A percentile compares a stretch with the other conserved stretches of the same genome.
Conservation (phyloP, 495 filamentous ascomycete species). For the Daldinia loculata region DNA sequence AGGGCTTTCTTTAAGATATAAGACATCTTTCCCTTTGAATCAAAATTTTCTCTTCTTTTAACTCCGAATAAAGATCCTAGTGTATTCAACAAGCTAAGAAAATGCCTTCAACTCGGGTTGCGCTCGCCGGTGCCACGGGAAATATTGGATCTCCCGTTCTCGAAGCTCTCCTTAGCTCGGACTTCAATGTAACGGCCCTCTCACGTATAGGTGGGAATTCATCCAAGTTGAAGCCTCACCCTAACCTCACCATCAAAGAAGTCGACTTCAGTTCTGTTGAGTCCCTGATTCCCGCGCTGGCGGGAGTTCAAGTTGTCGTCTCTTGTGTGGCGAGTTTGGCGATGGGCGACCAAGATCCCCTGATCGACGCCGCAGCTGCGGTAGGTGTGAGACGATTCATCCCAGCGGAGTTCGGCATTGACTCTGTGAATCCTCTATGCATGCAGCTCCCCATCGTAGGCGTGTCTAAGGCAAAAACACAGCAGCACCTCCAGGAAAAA, state of each 20-base stretch:
- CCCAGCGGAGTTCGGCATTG: background rate
- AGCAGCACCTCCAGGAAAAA: background rate
- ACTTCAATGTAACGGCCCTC: background rate
- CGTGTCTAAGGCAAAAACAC: background rate
- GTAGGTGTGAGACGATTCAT: background rate
- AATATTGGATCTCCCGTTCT: background rate
- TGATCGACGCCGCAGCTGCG: background rate
- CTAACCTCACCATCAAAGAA: background rate
- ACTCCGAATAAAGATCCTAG: too few species aligned
- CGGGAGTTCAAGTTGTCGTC: background rate
- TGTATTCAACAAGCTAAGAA: background rate
- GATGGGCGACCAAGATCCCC: background rate
- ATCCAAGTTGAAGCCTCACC: background rate
- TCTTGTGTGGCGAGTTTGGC: background rate
- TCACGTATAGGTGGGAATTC: background rate
- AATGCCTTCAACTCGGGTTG: background rate
- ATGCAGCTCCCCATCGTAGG: background rate
- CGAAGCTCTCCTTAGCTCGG: background rate
- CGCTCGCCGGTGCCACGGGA: background rate
- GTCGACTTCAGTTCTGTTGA: background rate
- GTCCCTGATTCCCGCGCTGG: background rate
- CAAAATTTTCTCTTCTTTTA: background rate
- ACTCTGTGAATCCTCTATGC: background rate
- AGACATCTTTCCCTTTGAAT: too few species aligned
- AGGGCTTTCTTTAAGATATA: too few species aligned